Percentiles rank a stretch among this genome's conserved stretches.
These are phyloP conservation scores for Xylaria intraflava DNA, from an alignment of 495 filamentous ascomycete genomes.

Conservation along the genomic window DNA sequence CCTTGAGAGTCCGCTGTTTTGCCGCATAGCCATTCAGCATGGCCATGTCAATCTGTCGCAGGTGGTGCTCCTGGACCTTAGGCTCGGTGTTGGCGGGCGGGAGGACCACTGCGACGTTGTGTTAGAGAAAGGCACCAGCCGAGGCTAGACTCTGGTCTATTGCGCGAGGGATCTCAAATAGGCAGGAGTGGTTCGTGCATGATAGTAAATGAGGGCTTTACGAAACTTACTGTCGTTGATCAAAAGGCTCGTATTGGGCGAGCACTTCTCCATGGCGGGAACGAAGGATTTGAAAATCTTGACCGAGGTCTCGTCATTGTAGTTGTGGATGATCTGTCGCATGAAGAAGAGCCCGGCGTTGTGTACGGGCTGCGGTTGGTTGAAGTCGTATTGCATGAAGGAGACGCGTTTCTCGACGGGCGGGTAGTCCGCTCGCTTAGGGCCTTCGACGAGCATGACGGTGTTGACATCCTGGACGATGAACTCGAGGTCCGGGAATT, in stretches of 20 bases:
- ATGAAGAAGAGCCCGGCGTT: conserved; percentile 18
- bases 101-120: conserved; percentile 1
- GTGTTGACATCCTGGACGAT: conserved; percentile 19
- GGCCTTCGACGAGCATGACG: conserved; percentile 17
- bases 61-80: conserved; percentile 3
- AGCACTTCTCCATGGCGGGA: conserved; percentile 17
- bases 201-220: no score
- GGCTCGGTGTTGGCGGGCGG: conserved; percentile 7
- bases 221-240: conserved; percentile 19
- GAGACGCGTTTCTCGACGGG: conserved; percentile 12
- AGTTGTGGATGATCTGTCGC: conserved; percentile 23
- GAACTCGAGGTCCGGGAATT: conserved; percentile 8
- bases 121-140: no score
- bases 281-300: conserved; percentile 17
- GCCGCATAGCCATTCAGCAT: conserved; percentile 15
- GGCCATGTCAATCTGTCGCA: conserved; percentile 10
- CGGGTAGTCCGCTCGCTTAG: not conserved
- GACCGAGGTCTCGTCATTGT: conserved; percentile 14
- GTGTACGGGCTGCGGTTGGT: conserved; percentile 17
- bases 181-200: no score
- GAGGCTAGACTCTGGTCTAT: no score
- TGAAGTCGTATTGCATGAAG: conserved; percentile 22
- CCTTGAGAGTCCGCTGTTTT: conserved; percentile 27
- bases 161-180: no score
- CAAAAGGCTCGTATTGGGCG: conserved; percentile 7